Evolutionary conservation across 2,329 filamentous ascomycete species (phyloP), one percentile per base, ranked within the genome.

Genomic region (Sphaceloma murrayae): DNA sequence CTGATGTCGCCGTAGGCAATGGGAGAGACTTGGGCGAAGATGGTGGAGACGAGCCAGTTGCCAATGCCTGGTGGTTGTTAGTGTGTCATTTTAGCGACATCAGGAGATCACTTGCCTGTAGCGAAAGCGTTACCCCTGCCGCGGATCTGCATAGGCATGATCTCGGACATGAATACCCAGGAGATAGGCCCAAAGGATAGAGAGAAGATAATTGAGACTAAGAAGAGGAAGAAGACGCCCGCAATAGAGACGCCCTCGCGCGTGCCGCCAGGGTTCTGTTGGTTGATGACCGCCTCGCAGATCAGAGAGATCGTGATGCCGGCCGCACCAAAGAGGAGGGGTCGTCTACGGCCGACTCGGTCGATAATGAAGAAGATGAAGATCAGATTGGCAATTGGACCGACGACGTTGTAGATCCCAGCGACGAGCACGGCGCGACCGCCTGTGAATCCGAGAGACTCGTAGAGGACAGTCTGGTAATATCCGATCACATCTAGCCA

Each of bases 161-260:
- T 74, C 57, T 82, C 79, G 11, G 72, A 71, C 56, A 77, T 77
- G 57, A 82, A 82, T 1, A 81, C 67, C 76, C 77, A 81, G 0
- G 66, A 69, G 54, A 74, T 69, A 3, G 74, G 73, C 1, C 75
- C 72, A 61, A 75, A 78, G 1, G 73, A 76, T 32, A 76, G 54
- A 3, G 72, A 75, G 52, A 78, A 80, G 51, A 77, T 70, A 10
- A 72, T 66, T 16, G 73, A 73, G 42, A 78, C 74, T 3, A 56
- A 68, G 56, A 81, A 82, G n/a, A 82, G 59, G 61, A 82, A 81
- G 52, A 77, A 76, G 13, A 82, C 75, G 9, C 74, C 77, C 1
- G 68, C 74, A 29, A 78, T 74, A 33, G 76, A 77, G 30, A 77
- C 58, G 40, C 65, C 61, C 51, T 68, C 52, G 4, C 59, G 56